phyloP scores from a whole-genome alignment of 345 rosid genomes.

The Populus tremula region DNA sequence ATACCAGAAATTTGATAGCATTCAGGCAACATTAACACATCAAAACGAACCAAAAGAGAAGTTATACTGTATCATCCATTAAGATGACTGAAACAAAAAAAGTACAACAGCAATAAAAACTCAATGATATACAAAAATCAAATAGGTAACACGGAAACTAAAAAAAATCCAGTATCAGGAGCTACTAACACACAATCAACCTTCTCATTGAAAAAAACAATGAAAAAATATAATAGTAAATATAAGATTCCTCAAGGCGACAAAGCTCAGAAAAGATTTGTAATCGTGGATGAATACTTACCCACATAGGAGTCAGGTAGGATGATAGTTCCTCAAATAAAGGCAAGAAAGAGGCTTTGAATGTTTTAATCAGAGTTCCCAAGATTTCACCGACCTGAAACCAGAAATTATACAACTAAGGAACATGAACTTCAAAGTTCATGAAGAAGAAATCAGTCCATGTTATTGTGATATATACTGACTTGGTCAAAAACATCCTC shows the following conservation, averaged over 20 bases:
- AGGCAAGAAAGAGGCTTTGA: slow-evolving; percentile 86
- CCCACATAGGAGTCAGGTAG: slow-evolving; percentile 99
- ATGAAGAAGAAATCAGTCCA: neutral
- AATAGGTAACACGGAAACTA: too few relatives aligned
- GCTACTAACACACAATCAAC: neutral
- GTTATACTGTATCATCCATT: too few relatives aligned
- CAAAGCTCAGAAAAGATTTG: neutral
- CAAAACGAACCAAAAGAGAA: neutral
- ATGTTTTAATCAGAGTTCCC: slow-evolving; percentile 97
- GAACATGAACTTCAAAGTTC: neutral
- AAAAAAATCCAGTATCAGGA: neutral
- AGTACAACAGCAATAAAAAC: too few relatives aligned
- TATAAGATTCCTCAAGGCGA: neutral
- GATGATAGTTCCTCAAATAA: slow-evolving; percentile 91
- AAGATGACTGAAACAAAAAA: too few relatives aligned
- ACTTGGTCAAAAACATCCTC: slow-evolving; percentile 99
- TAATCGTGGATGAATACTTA: slow-evolving; percentile 37
- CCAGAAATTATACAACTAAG: slow-evolving; percentile 3
- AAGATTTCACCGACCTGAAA: slow-evolving; percentile 93
- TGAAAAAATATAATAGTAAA: neutral
- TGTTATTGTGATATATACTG: slow-evolving; percentile 27
- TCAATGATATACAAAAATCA: too few relatives aligned
- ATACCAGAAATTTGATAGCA: neutral
- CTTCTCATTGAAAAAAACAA: neutral
- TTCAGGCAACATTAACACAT: neutral